Evolutionary conservation across 805 yeast species (phyloP).

Genomic region (Metschnikowia anglica): DNA sequence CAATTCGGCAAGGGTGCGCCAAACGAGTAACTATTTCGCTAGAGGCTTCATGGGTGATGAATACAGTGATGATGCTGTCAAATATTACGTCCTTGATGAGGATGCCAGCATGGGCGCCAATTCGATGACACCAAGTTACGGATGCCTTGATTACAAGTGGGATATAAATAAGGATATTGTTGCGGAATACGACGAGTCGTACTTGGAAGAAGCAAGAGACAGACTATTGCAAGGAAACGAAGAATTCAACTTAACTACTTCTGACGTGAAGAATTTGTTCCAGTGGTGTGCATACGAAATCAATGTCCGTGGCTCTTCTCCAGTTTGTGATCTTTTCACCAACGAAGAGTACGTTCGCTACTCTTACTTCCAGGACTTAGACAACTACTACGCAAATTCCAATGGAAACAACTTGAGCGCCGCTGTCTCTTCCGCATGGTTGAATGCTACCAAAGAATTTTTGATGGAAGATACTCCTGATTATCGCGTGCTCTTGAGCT

Average conservation of each 20-base stretch:
- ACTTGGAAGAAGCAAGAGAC: slow-evolving; percentile 51
- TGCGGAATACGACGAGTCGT: slow-evolving; percentile 37
- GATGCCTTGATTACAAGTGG: slow-evolving; percentile 40
- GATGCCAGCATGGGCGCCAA: slow-evolving; percentile 51
- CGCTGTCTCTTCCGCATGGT: slow-evolving; percentile 58
- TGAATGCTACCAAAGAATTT: slow-evolving; percentile 48
- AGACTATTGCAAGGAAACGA: slow-evolving; percentile 58
- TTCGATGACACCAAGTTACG: slow-evolving; percentile 54
- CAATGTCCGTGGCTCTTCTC: slow-evolving; percentile 64
- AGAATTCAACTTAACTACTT: slow-evolving; percentile 48
- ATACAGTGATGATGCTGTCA: slow-evolving; percentile 31
- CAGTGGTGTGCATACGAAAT: slow-evolving; percentile 73
- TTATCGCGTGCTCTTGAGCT: slow-evolving; percentile 62
- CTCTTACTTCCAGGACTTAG: slow-evolving; percentile 60
- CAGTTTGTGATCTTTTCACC: slow-evolving; percentile 67
- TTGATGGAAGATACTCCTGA: slow-evolving; percentile 42
- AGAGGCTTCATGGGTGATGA: slow-evolving; percentile 56
- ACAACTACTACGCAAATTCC: slow-evolving; percentile 62
- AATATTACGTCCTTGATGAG: slow-evolving; percentile 48
- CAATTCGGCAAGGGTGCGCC: slow-evolving; percentile 54
- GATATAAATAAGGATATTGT: slow-evolving; percentile 26
- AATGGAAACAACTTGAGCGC: slow-evolving; percentile 59
- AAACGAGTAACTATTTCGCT: slow-evolving; percentile 55
- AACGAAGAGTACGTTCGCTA: slow-evolving; percentile 62
- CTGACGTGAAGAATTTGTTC: slow-evolving; percentile 55